Percentiles rank a stretch among this genome's conserved stretches.
phyloP scores from a whole-genome alignment of 2,329 filamentous ascomycete genomes.

The Zalaria obscura region DNA sequence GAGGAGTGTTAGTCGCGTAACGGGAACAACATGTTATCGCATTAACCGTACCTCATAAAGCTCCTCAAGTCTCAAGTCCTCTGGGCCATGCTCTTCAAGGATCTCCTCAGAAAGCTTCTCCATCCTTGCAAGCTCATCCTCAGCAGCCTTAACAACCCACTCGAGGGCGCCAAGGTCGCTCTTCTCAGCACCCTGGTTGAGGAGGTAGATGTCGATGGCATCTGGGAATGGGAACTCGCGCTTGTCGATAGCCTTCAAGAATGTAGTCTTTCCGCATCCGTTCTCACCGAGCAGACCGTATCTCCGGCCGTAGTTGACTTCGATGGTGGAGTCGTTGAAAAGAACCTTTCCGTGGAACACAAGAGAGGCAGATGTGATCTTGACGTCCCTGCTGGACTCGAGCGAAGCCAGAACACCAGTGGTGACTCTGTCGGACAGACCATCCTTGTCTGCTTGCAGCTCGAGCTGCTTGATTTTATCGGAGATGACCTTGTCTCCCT shows the following conservation, averaged over 20 bases:
- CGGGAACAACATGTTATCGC: background rate
- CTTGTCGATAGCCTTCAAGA: slow-evolving; percentile 84
- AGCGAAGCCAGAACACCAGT: slow-evolving; percentile 90
- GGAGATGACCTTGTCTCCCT: slow-evolving; percentile 54
- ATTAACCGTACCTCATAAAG: slow-evolving; percentile 69
- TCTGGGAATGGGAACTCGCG: slow-evolving; percentile 94
- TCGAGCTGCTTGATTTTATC: slow-evolving; percentile 78
- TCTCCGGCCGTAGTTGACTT: slow-evolving; percentile 81
- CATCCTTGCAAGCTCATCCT: slow-evolving; percentile 80
- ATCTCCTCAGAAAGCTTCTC: slow-evolving; percentile 82
- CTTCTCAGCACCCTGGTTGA: slow-evolving; percentile 91
- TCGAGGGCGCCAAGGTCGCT: slow-evolving; percentile 83
- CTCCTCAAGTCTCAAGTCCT: slow-evolving; percentile 79
- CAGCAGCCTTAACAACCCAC: slow-evolving; percentile 91
- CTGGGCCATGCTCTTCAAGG: slow-evolving; percentile 82
- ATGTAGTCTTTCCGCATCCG: slow-evolving; percentile 97
- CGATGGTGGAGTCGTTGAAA: slow-evolving; percentile 83
- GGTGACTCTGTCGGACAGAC: slow-evolving; percentile 92
- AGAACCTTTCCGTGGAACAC: slow-evolving; percentile 98
- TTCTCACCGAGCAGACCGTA: slow-evolving; percentile 97
- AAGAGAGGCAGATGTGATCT: slow-evolving; percentile 84
- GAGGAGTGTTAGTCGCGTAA: background rate
- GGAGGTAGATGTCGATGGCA: slow-evolving; percentile 92
- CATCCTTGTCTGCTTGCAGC: slow-evolving; percentile 89
- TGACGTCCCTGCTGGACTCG: slow-evolving; percentile 77